These are phyloP conservation scores for Globisporangium parvum DNA, from an alignment of 352 stramenopile genomes.

Conservation along the genomic window DNA sequence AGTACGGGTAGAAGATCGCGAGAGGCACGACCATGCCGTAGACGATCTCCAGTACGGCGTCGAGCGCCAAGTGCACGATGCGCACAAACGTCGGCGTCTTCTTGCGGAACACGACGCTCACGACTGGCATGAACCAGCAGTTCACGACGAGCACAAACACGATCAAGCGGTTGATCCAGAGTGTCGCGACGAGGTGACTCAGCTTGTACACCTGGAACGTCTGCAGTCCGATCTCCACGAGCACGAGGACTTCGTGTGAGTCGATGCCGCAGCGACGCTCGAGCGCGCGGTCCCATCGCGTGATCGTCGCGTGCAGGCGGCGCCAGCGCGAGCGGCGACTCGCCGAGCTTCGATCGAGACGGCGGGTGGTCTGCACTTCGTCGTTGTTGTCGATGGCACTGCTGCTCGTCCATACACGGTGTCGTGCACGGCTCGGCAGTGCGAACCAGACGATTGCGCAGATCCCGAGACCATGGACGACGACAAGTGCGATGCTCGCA, in stretches of 20 bases:
- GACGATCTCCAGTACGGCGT: constrained; percentile 12
- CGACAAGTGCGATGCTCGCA: not conserved
- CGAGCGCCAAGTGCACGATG: constrained; percentile 8
- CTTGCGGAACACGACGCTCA: constrained; percentile 5
- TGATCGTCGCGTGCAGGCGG: not conserved
- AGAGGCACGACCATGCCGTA: constrained; percentile 20
- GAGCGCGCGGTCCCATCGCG: not conserved
- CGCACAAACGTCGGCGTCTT: constrained; percentile 6
- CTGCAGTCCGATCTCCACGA: constrained; percentile 1
- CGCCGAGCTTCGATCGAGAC: no score
- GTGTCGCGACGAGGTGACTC: constrained; percentile 4
- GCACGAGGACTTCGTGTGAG: constrained; percentile 1
- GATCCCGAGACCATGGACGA: not conserved
- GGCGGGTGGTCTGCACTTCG: no score
- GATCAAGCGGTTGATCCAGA: constrained; percentile 19
- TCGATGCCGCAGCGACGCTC: not conserved
- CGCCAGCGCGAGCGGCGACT: no score
- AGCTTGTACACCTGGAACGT: constrained; percentile 14
- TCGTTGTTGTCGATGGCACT: no score
- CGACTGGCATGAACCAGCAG: constrained; percentile 10
- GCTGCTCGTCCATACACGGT: not conserved
- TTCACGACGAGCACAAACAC: constrained; percentile 6
- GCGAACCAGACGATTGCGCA: constrained; percentile 2
- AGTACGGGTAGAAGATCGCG: constrained; percentile 21
- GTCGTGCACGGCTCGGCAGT: not conserved